phyloP scores from a whole-genome alignment of 495 filamentous ascomycete genomes.

The Penicillium robsamsonii region DNA sequence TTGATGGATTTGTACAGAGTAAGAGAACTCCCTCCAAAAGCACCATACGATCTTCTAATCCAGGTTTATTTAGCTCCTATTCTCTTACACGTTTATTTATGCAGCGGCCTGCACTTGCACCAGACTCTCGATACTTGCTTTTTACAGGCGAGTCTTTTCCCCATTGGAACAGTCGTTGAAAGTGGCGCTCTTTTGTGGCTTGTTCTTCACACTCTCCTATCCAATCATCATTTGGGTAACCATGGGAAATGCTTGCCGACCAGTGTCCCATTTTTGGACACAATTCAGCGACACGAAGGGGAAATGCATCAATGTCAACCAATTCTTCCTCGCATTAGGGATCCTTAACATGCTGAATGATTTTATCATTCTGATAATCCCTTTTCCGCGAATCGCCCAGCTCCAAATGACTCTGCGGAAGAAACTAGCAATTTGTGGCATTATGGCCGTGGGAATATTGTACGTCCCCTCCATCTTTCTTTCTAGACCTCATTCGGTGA shows the following conservation, averaged over 20 bases:
- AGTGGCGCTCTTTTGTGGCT: slow-evolving; percentile 15
- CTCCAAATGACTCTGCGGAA: slow-evolving; percentile 33
- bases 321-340: slow-evolving; percentile 30
- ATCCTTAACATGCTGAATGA: slow-evolving; percentile 42
- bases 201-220: slow-evolving; percentile 23
- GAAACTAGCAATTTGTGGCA: slow-evolving; percentile 40
- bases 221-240: slow-evolving; percentile 22
- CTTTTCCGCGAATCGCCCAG: slow-evolving; percentile 35
- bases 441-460: slow-evolving; percentile 43
- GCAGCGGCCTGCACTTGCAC: slow-evolving; percentile 30
- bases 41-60: not conserved
- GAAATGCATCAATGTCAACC: slow-evolving; percentile 29
- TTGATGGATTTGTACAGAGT: slow-evolving; percentile 19
- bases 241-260: slow-evolving; percentile 25
- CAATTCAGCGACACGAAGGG: slow-evolving; percentile 23
- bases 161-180: slow-evolving; percentile 20
- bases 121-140: slow-evolving; percentile 37
- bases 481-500: not conserved
- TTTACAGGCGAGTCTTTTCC: slow-evolving; percentile 35
- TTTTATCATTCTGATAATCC: slow-evolving; percentile 41
- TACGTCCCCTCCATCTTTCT: slow-evolving; percentile 5
- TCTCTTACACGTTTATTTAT: slow-evolving; percentile 36
- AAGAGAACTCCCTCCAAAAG: not conserved
- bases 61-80: slow-evolving; percentile 25
- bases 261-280: slow-evolving; percentile 32